Evolutionary conservation across 2,329 filamentous ascomycete genomes (phyloP), one percentile per base, ranked within the genome.

Genomic region (Fusarium pseudocircinatum): DNA sequence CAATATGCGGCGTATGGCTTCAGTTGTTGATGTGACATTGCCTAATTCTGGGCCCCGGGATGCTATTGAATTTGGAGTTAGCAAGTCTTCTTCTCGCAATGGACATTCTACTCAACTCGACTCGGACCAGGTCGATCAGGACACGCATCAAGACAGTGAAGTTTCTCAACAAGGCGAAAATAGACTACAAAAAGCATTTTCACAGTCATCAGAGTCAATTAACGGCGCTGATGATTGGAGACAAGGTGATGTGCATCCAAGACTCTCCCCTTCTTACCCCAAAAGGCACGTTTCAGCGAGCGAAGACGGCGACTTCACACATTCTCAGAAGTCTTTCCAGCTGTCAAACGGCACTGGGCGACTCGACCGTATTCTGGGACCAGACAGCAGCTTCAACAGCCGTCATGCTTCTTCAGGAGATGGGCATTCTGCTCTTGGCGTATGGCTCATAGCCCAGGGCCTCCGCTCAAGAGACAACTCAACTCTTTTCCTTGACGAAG

Each of bases 41-140:
- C 80, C 81, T 14, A 79, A 80, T 15, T 79, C 80, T 56, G 86
- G 86, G 2, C 86, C 86, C 24, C 81, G 86, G 68, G 86, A 88
- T 74, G 82, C 81, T n/a, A 82, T 88, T 44, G 85, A 88, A 69
- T 87, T 87, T 60, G 72, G 73, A n/a, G 75, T 80, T 46, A 63
- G 39, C 28, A 72, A 63, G 11, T 63, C 62, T 18, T 50, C 63
- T 28, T 59, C 54, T 10, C 50, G 30, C 12, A 60, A 69, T 30
- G 39, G 40, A 9, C 64, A 57, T 30, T 36, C 53, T 18, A 24
- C 43, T 16, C 46, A 30, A 14, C 28, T 59, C 26, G 61, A 54
- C 14, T 42, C n/a, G 62, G 46, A 73, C 20, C 60, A 69, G 10
- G 37, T 24, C 30, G 42, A 43, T 32, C 73, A 54, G 36, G 61